phyloP scores from a whole-genome alignment of 345 rosid species.

The Populus deltoides region DNA sequence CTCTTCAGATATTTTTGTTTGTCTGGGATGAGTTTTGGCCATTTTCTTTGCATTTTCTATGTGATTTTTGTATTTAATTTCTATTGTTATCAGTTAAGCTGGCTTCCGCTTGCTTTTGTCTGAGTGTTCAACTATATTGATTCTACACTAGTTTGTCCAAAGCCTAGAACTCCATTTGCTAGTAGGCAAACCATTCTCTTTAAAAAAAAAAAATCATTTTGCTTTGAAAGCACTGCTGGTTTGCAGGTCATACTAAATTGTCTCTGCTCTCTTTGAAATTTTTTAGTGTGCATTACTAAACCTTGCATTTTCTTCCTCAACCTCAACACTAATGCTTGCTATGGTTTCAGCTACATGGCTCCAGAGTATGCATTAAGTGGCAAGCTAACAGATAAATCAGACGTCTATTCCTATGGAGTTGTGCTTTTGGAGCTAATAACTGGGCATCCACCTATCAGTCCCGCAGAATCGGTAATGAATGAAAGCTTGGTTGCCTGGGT shows the following conservation, averaged over 20 bases:
- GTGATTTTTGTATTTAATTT: neutral
- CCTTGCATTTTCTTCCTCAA: neutral
- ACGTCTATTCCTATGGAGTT: slow-evolving; percentile 11
- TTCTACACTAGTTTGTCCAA: no score
- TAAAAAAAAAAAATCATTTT: no score
- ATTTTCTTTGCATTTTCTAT: neutral
- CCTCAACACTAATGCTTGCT: neutral
- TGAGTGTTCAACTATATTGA: no score
- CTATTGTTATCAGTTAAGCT: neutral
- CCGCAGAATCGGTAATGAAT: neutral
- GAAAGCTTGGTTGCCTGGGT: slow-evolving; percentile 22
- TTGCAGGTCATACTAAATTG: neutral
- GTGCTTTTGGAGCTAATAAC: slow-evolving; percentile 26
- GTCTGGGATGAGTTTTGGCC: neutral
- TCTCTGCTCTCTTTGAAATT: neutral
- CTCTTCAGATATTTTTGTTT: neutral
- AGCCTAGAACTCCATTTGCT: no score
- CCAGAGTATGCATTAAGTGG: slow-evolving; percentile 26
- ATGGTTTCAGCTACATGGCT: slow-evolving; percentile 15
- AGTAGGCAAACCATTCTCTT: no score
- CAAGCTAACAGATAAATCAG: slow-evolving; percentile 5
- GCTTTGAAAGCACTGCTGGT: neutral
- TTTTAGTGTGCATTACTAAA: neutral
- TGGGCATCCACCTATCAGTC: slow-evolving; percentile 14
- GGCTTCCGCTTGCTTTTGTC: neutral